Conservation (phyloP, 2,329 filamentous ascomycete species). For the Xylaria hypoxylon region DNA sequence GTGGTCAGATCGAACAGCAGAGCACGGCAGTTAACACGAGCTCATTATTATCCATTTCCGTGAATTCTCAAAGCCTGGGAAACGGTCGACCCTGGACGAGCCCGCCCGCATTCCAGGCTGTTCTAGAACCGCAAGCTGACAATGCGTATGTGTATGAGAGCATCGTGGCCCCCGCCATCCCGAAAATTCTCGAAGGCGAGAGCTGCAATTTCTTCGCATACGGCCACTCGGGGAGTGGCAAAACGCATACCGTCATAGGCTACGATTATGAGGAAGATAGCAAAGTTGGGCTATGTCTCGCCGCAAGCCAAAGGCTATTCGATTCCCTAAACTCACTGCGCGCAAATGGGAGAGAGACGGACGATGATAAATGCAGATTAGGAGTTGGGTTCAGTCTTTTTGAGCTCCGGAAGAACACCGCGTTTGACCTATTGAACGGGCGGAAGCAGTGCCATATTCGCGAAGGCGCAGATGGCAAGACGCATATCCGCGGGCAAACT, state of each 20-base stretch:
- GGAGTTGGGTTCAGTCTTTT: slow-evolving; percentile 9
- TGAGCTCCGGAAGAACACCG: slow-evolving; percentile 4
- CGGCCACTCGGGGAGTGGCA: slow-evolving; percentile 7
- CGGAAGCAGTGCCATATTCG: not conserved
- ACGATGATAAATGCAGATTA: not conserved
- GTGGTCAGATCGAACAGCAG: not conserved
- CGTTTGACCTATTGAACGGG: slow-evolving; percentile 2
- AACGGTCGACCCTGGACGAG: slow-evolving; percentile 2
- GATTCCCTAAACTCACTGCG: not conserved
- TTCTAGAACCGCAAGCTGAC: not conserved
- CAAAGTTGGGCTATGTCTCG: slow-evolving; percentile 1
- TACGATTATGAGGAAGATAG: slow-evolving; percentile 1
- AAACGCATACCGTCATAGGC: slow-evolving; percentile 8
- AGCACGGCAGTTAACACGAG: not conserved
- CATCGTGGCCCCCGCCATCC: not conserved
- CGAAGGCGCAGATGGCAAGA: not conserved
- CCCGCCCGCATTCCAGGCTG: not conserved
- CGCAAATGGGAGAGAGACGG: not conserved
- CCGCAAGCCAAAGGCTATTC: not conserved
- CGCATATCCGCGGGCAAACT: not conserved
- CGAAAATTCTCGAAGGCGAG: not conserved
- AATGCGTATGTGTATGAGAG: not conserved
- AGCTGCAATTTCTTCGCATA: slow-evolving; percentile 12
- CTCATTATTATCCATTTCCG: not conserved
- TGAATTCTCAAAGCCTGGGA: not conserved